Evolutionary conservation across 768 basidiomycete genomes (phyloP).

Genomic region (Boletales sp.): DNA sequence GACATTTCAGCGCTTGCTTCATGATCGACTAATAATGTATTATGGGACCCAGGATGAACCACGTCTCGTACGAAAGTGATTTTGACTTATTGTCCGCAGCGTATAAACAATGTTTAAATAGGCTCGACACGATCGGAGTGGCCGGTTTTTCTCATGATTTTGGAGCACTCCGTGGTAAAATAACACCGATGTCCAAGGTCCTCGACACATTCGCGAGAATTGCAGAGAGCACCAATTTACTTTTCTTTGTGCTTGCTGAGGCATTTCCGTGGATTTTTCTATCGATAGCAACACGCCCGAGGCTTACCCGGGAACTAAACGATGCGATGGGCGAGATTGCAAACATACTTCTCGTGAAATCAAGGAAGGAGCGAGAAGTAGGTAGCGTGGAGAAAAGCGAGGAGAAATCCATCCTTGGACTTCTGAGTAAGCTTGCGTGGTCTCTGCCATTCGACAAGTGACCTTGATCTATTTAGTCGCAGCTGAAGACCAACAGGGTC

Average conservation of each 20-base stretch:
- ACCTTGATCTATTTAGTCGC: conserved; percentile 35
- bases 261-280: conserved; percentile 34
- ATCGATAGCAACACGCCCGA: conserved; percentile 35
- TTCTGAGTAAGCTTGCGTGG: conserved; percentile 15
- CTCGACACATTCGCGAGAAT: conserved; percentile 35
- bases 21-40: neutral
- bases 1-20: no score
- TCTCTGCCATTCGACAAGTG: neutral
- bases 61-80: conserved; percentile 25
- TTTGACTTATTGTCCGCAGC: neutral
- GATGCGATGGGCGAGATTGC: conserved; percentile 38
- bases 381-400: conserved; percentile 17
- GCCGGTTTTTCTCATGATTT: conserved; percentile 61
- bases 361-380: conserved; percentile 30
- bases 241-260: conserved; percentile 32
- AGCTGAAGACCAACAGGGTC: conserved; percentile 11
- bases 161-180: conserved; percentile 46
- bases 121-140: conserved; percentile 55
- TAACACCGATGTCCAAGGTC: conserved; percentile 37
- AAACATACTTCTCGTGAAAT: conserved; percentile 35
- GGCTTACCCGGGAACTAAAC: conserved; percentile 28
- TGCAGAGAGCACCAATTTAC: conserved; percentile 21
- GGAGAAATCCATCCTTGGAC: conserved; percentile 25
- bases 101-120: conserved; percentile 11
- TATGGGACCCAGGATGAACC: conserved; percentile 28